A percentile compares a stretch with the other conserved stretches of the same genome.
Evolutionary conservation across 352 stramenopile species (phyloP).

Genomic region (Thraustochytrium striatum): DNA sequence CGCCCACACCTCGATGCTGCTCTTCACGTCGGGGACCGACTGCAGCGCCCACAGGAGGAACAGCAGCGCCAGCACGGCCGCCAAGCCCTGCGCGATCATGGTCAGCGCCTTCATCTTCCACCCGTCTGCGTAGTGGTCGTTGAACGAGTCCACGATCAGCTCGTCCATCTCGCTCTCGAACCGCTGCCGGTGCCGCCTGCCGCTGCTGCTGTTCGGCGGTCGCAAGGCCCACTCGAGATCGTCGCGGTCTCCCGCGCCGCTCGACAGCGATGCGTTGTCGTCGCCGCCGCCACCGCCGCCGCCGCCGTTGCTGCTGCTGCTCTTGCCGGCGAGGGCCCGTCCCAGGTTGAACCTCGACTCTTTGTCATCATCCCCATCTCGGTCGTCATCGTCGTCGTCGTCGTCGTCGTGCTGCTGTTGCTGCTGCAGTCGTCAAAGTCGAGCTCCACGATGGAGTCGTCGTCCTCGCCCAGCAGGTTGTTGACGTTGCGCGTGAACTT

Average conservation of each 20-base stretch:
- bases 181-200: no score
- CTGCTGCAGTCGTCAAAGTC: no score
- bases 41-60: slow-evolving; percentile 4
- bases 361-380: background rate
- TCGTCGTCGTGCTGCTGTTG: no score
- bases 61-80: background rate
- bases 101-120: background rate
- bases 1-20: slow-evolving; percentile 10
- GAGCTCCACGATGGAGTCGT: no score
- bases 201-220: no score
- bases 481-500: no score
- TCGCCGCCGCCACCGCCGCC: no score
- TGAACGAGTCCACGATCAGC: slow-evolving; percentile 18
- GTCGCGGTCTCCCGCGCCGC: background rate
- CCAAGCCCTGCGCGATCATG: slow-evolving; percentile 6
- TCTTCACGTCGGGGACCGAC: slow-evolving; percentile 3
- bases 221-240: background rate
- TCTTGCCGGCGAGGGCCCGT: no score
- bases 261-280: no score
- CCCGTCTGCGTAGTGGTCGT: slow-evolving; percentile 12
- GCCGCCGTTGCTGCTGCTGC: no score
- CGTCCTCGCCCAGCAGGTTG: no score
- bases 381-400: background rate
- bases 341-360: no score
- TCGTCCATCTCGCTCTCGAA: slow-evolving; percentile 16